These are phyloP conservation scores for Daldinia sp. DNA, from an alignment of 2,329 filamentous ascomycete species.

Conservation along the genomic window DNA sequence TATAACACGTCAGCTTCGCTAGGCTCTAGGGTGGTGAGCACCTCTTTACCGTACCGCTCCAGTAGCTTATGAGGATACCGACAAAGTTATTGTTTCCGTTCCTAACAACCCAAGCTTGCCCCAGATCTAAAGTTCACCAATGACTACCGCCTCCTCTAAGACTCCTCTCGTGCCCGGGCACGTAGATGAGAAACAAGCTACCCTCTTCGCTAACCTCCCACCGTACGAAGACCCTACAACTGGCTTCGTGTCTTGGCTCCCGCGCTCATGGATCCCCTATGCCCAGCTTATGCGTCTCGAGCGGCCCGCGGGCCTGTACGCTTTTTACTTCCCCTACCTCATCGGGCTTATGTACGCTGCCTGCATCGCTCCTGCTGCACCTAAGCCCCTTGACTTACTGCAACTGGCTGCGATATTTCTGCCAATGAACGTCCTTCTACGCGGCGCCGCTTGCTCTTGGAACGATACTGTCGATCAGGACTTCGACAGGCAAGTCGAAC, in stretches of 20 bases:
- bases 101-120: neutral
- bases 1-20: neutral
- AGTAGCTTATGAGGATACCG: neutral
- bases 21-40: neutral
- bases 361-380: slow-evolving; percentile 43
- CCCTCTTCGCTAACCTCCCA: slow-evolving; percentile 28
- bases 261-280: slow-evolving; percentile 61
- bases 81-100: neutral
- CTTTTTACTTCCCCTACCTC: slow-evolving; percentile 60
- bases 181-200: neutral
- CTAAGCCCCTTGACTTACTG: slow-evolving; percentile 7
- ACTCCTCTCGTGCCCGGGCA: neutral
- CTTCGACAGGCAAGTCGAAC: slow-evolving; percentile 59
- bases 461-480: slow-evolving; percentile 65
- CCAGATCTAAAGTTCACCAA: neutral
- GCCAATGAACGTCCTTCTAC: slow-evolving; percentile 55
- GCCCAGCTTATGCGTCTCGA: slow-evolving; percentile 62
- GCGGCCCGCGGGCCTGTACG: slow-evolving; percentile 59
- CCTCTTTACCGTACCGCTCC: neutral
- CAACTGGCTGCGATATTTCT: slow-evolving; percentile 25
- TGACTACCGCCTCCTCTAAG: neutral
- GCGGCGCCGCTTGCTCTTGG: slow-evolving; percentile 61
- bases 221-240: slow-evolving; percentile 54
- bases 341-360: slow-evolving; percentile 56
- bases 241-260: slow-evolving; percentile 55